phyloP scores from a whole-genome alignment of 2,329 filamentous ascomycete genomes.

The Colletotrichum lindemuthianum region DNA sequence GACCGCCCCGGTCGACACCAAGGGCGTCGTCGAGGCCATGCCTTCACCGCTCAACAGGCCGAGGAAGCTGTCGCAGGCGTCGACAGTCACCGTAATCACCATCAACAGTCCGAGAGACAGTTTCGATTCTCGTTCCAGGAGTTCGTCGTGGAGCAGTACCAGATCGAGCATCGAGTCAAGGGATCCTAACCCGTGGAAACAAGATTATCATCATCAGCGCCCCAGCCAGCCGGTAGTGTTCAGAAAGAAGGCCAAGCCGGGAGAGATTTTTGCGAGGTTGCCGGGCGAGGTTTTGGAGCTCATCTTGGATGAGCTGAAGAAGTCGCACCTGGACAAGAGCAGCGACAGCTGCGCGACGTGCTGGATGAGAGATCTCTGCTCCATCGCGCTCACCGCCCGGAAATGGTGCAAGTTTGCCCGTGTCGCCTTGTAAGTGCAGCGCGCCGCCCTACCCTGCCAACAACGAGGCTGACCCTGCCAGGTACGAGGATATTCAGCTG shows the following conservation, averaged over 20 bases:
- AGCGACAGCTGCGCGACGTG: conserved; percentile 70
- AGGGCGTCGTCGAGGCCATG: conserved; percentile 34
- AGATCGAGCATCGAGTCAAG: conserved; percentile 53
- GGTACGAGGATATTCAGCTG: conserved; percentile 68
- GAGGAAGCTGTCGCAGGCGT: conserved; percentile 47
- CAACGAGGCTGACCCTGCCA: conserved; percentile 39
- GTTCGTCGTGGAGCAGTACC: conserved; percentile 48
- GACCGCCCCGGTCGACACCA: conserved; percentile 39
- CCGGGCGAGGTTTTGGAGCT: conserved; percentile 68
- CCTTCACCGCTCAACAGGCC: conserved; percentile 47
- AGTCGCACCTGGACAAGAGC: conserved; percentile 57
- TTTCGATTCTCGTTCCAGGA: conserved; percentile 40
- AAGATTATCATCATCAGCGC: conserved; percentile 40
- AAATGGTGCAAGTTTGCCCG: conserved; percentile 64
- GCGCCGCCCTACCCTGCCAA: background rate
- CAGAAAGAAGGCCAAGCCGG: conserved; percentile 48
- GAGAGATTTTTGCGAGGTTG: conserved; percentile 64
- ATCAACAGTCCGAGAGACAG: conserved; percentile 45
- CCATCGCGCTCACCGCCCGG: conserved; percentile 59
- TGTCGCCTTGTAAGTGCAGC: conserved; percentile 57
- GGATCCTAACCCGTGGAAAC: conserved; percentile 43
- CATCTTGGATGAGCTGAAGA: conserved; percentile 64
- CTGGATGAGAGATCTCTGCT: conserved; percentile 70
- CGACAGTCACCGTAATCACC: conserved; percentile 40
- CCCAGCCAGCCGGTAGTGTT: conserved; percentile 40